Percentiles rank a stretch among this genome's conserved stretches.
phyloP scores from a whole-genome alignment of 805 yeast genomes.

The Pichia ethanolica region DNA sequence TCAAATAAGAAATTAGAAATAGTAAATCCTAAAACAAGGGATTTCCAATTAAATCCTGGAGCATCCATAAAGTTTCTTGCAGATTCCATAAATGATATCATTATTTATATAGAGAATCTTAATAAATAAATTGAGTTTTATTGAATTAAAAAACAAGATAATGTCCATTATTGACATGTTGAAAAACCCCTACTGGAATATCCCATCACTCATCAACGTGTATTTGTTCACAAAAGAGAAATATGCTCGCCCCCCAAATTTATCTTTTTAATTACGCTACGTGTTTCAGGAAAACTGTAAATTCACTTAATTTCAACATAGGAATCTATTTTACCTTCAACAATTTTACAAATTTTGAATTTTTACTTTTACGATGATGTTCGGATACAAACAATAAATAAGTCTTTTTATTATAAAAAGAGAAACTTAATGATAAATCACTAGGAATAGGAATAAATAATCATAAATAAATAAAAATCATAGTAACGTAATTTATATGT shows the following conservation, averaged over 20 bases:
- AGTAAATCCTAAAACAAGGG: slow-evolving; percentile 64
- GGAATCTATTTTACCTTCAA: too few relatives aligned
- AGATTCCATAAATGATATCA: slow-evolving; percentile 25
- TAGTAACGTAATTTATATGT: slow-evolving; percentile 9
- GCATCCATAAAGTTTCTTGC: slow-evolving; percentile 51
- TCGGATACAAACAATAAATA: slow-evolving; percentile 9
- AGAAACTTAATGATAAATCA: slow-evolving; percentile 11
- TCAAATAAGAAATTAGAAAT: slow-evolving; percentile 71
- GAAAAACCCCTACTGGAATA: too few relatives aligned
- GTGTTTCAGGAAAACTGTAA: too few relatives aligned
- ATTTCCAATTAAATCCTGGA: slow-evolving; percentile 75
- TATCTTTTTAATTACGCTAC: too few relatives aligned
- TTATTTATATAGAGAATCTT: not conserved
- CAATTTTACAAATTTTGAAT: too few relatives aligned
- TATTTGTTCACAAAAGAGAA: too few relatives aligned
- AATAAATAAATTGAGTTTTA: too few relatives aligned
- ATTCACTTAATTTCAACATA: too few relatives aligned
- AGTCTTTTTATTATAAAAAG: slow-evolving; percentile 11
- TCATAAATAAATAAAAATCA: slow-evolving; percentile 11
- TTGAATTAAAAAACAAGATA: too few relatives aligned
- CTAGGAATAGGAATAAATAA: slow-evolving; percentile 12
- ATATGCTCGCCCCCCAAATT: too few relatives aligned
- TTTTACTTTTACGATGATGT: not conserved
- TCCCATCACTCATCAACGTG: too few relatives aligned
- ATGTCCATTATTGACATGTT: too few relatives aligned